A percentile compares a stretch with the other conserved stretches of the same genome.
Evolutionary conservation across 441 rosid species (phyloP).

Genomic region (Aquilaria agallochum): DNA sequence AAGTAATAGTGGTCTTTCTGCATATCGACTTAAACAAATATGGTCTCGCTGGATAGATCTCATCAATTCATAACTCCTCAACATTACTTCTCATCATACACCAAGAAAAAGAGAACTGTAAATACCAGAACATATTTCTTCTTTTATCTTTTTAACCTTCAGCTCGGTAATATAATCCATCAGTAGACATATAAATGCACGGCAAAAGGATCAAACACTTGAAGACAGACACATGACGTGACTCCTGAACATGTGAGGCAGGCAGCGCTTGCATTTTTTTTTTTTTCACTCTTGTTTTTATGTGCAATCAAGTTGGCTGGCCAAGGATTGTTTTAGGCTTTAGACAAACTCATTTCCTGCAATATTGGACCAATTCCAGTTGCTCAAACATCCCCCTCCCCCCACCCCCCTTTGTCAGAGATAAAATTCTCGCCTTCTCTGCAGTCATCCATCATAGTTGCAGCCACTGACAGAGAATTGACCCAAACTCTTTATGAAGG

Average conservation of each 20-base stretch:
- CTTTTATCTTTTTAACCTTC: too few relatives aligned
- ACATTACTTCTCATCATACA: background rate
- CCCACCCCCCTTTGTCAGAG: background rate
- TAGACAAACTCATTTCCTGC: too few relatives aligned
- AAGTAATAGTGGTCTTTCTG: background rate
- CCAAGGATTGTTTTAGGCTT: too few relatives aligned
- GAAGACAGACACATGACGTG: too few relatives aligned
- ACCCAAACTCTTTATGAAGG: background rate
- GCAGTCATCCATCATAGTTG: conserved; percentile 11
- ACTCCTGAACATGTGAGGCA: too few relatives aligned
- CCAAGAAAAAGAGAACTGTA: background rate
- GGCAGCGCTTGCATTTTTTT: background rate
- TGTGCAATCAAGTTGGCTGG: background rate
- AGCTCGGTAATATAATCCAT: too few relatives aligned
- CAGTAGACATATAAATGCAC: too few relatives aligned
- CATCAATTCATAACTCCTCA: background rate
- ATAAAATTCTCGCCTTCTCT: conserved; percentile 3
- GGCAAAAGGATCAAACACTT: too few relatives aligned
- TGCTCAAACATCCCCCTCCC: background rate
- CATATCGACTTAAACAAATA: background rate
- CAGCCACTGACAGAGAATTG: conserved; percentile 7
- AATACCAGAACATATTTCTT: too few relatives aligned
- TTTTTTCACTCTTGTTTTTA: background rate
- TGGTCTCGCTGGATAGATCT: background rate
- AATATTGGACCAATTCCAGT: background rate